These are phyloP conservation scores for Penicillium cosmopolitanum DNA, from an alignment of 495 filamentous ascomycete species.

Conservation along the genomic window DNA sequence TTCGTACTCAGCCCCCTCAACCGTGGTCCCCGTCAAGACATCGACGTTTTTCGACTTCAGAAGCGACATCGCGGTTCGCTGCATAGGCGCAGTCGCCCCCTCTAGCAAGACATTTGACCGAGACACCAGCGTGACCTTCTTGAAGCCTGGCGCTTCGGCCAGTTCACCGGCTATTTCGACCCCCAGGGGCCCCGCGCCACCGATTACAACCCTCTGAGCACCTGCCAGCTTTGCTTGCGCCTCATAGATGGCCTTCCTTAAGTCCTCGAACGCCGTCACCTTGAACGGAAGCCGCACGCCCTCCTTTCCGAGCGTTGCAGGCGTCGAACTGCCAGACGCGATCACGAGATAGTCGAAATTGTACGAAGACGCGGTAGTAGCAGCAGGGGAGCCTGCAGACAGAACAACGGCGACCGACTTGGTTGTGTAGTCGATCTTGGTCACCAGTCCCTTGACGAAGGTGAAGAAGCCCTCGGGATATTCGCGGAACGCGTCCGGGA, in stretches of 20 bases:
- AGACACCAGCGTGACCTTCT: constrained; percentile 10
- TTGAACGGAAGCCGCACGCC: constrained; percentile 14
- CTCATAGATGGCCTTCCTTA: constrained; percentile 5
- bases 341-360: constrained; percentile 16
- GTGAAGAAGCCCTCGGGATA: constrained; percentile 11
- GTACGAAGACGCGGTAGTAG: constrained; percentile 1
- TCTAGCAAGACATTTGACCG: constrained; percentile 9
- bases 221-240: constrained; percentile 6
- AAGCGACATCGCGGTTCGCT: constrained; percentile 7
- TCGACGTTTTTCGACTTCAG: constrained; percentile 9
- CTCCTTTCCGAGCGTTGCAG: constrained; percentile 9
- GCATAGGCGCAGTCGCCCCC: constrained; percentile 9
- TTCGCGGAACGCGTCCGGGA: constrained; percentile 7
- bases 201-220: constrained; percentile 12
- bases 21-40: constrained; percentile 6
- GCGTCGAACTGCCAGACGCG: constrained; percentile 15
- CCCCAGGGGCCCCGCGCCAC: constrained; percentile 13
- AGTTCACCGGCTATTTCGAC: constrained; percentile 19
- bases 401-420: constrained; percentile 3
- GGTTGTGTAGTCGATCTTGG: constrained; percentile 8
- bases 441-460: constrained; percentile 15
- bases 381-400: background rate
- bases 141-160: constrained; percentile 5
- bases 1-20: constrained; percentile 2
- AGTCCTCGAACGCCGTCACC: constrained; percentile 9